Conservation (phyloP, 768 basidiomycete species). For the Trametes gibbosa region DNA sequence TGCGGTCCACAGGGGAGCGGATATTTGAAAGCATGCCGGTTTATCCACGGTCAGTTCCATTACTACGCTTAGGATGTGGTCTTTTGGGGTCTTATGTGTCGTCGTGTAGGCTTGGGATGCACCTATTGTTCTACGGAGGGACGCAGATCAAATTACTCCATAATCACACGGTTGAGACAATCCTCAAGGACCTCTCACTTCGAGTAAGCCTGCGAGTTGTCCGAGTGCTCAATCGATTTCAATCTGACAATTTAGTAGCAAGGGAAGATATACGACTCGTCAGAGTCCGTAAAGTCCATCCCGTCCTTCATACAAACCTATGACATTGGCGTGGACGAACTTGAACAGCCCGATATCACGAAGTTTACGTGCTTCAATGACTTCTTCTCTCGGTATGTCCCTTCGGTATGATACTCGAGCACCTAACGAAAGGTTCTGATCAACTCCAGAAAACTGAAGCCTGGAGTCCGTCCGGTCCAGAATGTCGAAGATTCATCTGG, state of each 20-base stretch:
- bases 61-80: not conserved
- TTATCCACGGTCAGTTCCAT: slow-evolving; percentile 16
- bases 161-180: slow-evolving; percentile 43
- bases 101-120: slow-evolving; percentile 60
- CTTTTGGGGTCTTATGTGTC: not conserved
- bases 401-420: not conserved
- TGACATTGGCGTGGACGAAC: slow-evolving; percentile 52
- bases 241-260: slow-evolving; percentile 32
- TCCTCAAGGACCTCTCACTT: slow-evolving; percentile 54
- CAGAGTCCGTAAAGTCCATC: slow-evolving; percentile 49
- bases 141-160: slow-evolving; percentile 50
- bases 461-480: slow-evolving; percentile 59
- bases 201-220: slow-evolving; percentile 33
- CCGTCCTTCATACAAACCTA: slow-evolving; percentile 57
- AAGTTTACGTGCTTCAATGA: slow-evolving; percentile 73
- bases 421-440: not conserved
- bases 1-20: slow-evolving; percentile 30
- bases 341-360: slow-evolving; percentile 58
- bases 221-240: not conserved
- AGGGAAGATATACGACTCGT: slow-evolving; percentile 55
- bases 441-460: slow-evolving; percentile 48
- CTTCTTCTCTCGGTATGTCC: slow-evolving; percentile 62
- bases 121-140: slow-evolving; percentile 64
- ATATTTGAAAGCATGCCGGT: slow-evolving; percentile 19
- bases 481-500: slow-evolving; percentile 47